Evolutionary conservation across 2,329 filamentous ascomycete species (phyloP).

Genomic region (Keithomyces neogunnii): DNA sequence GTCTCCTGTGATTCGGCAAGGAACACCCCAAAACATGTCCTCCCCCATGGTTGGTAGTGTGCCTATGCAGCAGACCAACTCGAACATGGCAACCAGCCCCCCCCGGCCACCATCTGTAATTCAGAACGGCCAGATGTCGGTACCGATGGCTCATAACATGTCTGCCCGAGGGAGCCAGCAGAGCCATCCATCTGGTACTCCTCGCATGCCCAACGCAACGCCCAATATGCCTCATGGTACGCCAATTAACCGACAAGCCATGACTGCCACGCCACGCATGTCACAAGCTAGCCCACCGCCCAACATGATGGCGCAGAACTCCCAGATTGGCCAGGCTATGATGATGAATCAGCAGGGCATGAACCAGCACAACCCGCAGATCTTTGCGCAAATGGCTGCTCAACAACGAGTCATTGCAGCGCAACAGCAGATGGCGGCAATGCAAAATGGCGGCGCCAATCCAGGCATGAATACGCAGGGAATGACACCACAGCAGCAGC

Average conservation of each 20-base stretch:
- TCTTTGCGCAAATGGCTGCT: slow-evolving; percentile 37
- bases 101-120: slow-evolving; percentile 58
- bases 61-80: slow-evolving; percentile 57
- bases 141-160: slow-evolving; percentile 54
- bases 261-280: slow-evolving; percentile 52
- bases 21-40: slow-evolving; percentile 56
- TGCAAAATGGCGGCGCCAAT: slow-evolving; percentile 29
- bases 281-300: slow-evolving; percentile 54
- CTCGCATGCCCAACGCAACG: slow-evolving; percentile 52
- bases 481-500: slow-evolving; percentile 29
- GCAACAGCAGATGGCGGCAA: slow-evolving; percentile 33
- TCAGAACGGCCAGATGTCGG: slow-evolving; percentile 49
- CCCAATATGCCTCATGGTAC: slow-evolving; percentile 54
- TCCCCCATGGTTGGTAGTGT: slow-evolving; percentile 56
- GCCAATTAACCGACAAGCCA: slow-evolving; percentile 44
- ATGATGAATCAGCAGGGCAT: slow-evolving; percentile 43
- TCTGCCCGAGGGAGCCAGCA: slow-evolving; percentile 57
- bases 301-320: slow-evolving; percentile 48
- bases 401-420: slow-evolving; percentile 39
- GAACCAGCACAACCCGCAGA: slow-evolving; percentile 27
- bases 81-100: slow-evolving; percentile 61
- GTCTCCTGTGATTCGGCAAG: slow-evolving; percentile 58
- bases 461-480: slow-evolving; percentile 26
- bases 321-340: slow-evolving; percentile 43
- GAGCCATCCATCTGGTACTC: slow-evolving; percentile 55